Evolutionary conservation across 768 basidiomycete genomes (phyloP).

Genomic region (Suillus subaureus): DNA sequence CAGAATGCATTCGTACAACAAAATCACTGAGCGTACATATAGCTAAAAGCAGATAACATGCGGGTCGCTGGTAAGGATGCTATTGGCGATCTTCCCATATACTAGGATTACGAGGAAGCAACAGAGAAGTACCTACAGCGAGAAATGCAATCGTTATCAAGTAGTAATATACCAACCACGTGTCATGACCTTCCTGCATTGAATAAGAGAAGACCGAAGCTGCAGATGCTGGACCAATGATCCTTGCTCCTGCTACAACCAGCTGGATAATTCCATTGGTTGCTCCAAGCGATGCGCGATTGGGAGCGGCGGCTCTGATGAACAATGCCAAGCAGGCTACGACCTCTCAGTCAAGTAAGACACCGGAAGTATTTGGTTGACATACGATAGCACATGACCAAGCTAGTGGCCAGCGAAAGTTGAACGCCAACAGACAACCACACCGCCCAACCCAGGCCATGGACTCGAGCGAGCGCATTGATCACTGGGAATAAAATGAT

Average conservation of each 20-base stretch:
- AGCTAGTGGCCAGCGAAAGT: slow-evolving; percentile 2
- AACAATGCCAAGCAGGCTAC: background rate
- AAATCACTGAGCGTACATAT: background rate
- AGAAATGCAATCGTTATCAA: background rate
- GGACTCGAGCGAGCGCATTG: slow-evolving; percentile 48
- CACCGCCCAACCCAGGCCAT: slow-evolving; percentile 44
- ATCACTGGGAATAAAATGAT: slow-evolving; percentile 60
- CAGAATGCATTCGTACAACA: background rate
- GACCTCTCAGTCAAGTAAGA: background rate
- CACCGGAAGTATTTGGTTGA: background rate
- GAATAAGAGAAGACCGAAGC: slow-evolving; percentile 1
- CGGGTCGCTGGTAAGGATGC: background rate
- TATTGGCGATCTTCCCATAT: background rate
- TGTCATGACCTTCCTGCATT: background rate
- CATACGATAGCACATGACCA: slow-evolving; percentile 4
- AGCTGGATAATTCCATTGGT: background rate
- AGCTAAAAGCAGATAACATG: background rate
- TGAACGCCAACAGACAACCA: slow-evolving; percentile 52
- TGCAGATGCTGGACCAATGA: background rate
- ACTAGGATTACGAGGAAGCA: background rate
- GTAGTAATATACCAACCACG: background rate
- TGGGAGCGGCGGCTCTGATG: slow-evolving; percentile 1
- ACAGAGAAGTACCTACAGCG: background rate
- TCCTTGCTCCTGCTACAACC: background rate
- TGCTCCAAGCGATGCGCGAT: background rate